Conservation (phyloP, 2,329 filamentous ascomycete genomes). For the Akanthomyces uredinophilus region DNA sequence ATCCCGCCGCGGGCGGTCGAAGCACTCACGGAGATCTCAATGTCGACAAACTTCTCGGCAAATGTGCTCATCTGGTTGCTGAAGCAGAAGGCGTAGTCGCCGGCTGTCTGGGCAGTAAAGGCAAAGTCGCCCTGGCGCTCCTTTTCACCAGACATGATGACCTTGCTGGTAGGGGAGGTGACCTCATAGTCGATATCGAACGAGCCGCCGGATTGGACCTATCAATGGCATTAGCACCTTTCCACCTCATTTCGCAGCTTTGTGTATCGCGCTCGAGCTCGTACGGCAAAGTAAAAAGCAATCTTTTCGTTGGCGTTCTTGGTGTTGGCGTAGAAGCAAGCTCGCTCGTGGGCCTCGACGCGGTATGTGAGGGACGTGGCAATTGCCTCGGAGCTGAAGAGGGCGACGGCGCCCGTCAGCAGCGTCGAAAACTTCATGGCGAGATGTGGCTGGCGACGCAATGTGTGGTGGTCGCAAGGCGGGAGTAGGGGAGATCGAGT, state of each 20-base stretch:
- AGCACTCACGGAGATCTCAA: constrained; percentile 80
- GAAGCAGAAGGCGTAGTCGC: constrained; percentile 97
- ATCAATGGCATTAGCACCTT: background rate
- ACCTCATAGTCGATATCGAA: constrained; percentile 97
- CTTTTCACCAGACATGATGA: constrained; percentile 81
- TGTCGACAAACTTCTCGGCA: constrained; percentile 95
- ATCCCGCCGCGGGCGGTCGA: background rate
- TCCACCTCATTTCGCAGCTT: background rate
- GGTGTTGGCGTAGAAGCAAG: constrained; percentile 86
- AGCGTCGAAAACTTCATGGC: constrained; percentile 63
- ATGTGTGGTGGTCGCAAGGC: background rate
- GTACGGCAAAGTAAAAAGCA: constrained; percentile 96
- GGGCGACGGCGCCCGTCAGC: constrained; percentile 64
- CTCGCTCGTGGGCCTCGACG: constrained; percentile 82
- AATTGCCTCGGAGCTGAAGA: constrained; percentile 60
- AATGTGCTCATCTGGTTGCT: constrained; percentile 98
- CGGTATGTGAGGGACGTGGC: constrained; percentile 95
- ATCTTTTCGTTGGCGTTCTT: constrained; percentile 79
- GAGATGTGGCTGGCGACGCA: constrained; percentile 12
- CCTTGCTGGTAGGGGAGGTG: constrained; percentile 70
- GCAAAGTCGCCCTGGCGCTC: constrained; percentile 96
- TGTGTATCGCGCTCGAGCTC: constrained; percentile 27
- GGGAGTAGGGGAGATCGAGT: background rate
- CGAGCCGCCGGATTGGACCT: constrained; percentile 97
- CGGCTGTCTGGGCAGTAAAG: constrained; percentile 81